Conservation (phyloP, 75 land plant genomes). For the Picea sitchensis region DNA sequence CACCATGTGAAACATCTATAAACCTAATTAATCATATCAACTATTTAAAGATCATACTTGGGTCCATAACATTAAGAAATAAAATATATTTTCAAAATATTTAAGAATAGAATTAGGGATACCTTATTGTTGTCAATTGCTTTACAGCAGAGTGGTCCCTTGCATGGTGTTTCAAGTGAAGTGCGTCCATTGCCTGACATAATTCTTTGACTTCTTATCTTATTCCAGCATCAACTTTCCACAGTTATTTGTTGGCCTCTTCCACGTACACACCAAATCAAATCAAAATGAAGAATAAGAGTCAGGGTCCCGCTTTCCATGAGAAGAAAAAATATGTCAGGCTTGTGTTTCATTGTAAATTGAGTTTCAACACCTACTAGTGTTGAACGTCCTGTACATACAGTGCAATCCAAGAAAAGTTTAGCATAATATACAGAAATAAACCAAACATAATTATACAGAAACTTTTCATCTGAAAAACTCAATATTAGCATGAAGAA, state of each 20-base stretch:
- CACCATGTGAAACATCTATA: neutral
- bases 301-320: no score
- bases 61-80: no score
- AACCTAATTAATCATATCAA: neutral
- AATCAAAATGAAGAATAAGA: neutral
- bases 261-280: neutral
- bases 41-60: neutral
- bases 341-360: no score
- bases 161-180: conserved; percentile 67
- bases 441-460: no score
- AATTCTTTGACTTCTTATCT: conserved; percentile 53
- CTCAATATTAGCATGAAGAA: no score
- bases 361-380: no score
- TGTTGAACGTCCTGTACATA: no score
- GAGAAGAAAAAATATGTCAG: no score
- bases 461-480: no score
- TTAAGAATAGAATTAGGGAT: neutral
- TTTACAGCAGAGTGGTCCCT: conserved; percentile 68
- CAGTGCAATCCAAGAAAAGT: no score
- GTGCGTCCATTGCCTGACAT: conserved; percentile 49
- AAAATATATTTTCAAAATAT: no score
- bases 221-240: conserved; percentile 50
- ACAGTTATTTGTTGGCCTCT: conserved; percentile 43
- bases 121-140: conserved; percentile 45
- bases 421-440: no score